These are phyloP conservation scores for Aechmea fasciata DNA, from an alignment of 176 grass and related monocot genomes.

Conservation along the genomic window DNA sequence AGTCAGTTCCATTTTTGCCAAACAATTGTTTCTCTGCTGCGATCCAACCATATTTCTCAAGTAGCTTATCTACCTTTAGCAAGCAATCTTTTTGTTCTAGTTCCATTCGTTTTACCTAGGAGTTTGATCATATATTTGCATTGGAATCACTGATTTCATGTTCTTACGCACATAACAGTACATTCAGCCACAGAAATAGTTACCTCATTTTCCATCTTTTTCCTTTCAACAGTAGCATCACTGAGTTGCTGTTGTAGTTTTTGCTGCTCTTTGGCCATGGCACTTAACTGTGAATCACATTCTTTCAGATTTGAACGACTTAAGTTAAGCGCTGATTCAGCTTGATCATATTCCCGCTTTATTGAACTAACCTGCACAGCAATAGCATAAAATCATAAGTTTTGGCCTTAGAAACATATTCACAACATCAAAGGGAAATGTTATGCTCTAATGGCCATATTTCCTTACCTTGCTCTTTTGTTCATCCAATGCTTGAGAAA, in stretches of 20 bases:
- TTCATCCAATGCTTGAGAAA: slow-evolving; percentile 48
- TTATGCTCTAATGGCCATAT: slow-evolving; percentile 1
- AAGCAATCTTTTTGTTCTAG: slow-evolving; percentile 94
- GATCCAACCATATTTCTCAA: slow-evolving; percentile 91
- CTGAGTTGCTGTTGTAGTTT: slow-evolving; percentile 71
- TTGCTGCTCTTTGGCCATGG: slow-evolving; percentile 54
- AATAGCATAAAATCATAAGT: slow-evolving; percentile 1
- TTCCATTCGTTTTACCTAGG: slow-evolving; percentile 92
- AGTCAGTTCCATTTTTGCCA: slow-evolving; percentile 80
- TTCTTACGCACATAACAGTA: neutral
- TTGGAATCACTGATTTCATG: slow-evolving; percentile 3
- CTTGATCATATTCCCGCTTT: slow-evolving; percentile 69
- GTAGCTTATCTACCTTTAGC: slow-evolving; percentile 67
- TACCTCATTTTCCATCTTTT: slow-evolving; percentile 98
- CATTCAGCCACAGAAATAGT: slow-evolving; percentile 9
- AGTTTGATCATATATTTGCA: slow-evolving; percentile 2
- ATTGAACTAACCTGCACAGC: slow-evolving; percentile 44
- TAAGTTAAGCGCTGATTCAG: slow-evolving; percentile 57
- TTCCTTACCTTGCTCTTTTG: slow-evolving; percentile 57
- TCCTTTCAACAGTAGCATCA: slow-evolving; percentile 71
- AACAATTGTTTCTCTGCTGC: slow-evolving; percentile 89
- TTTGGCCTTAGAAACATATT: neutral
- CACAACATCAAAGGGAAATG: neutral
- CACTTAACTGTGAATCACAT: slow-evolving; percentile 78
- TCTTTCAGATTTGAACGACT: slow-evolving; percentile 78